phyloP scores from a whole-genome alignment of 345 rosid species.

The Xanthoceras sorbifolium region DNA sequence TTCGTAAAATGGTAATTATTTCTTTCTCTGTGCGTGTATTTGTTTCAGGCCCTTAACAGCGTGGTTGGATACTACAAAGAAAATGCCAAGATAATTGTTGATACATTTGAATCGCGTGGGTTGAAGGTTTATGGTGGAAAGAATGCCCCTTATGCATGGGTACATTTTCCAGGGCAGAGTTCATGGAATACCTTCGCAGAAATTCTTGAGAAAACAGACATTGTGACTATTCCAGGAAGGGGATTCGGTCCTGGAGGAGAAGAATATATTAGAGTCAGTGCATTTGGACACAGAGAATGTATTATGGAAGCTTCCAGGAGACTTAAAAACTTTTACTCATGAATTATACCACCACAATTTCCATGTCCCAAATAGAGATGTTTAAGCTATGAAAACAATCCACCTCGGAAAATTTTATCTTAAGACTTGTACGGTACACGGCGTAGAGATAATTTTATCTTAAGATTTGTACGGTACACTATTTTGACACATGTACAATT shows the following conservation, averaged over 20 bases:
- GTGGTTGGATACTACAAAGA: slow-evolving; percentile 61
- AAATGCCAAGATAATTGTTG: slow-evolving; percentile 55
- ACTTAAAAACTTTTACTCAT: slow-evolving; percentile 27
- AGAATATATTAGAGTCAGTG: slow-evolving; percentile 71
- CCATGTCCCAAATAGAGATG: not conserved
- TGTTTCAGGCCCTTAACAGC: slow-evolving; percentile 8
- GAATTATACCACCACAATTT: not conserved
- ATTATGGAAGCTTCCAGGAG: slow-evolving; percentile 69
- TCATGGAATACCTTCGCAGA: slow-evolving; percentile 76
- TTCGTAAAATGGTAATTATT: not conserved
- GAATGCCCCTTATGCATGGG: slow-evolving; percentile 83
- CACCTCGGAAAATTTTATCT: no score
- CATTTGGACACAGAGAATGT: slow-evolving; percentile 54
- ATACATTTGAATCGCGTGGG: slow-evolving; percentile 53
- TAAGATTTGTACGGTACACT: no score
- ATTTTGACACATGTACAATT: no score
- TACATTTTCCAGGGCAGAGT: slow-evolving; percentile 58
- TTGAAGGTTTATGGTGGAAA: slow-evolving; percentile 63
- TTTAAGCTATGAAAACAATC: no score
- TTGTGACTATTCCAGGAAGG: slow-evolving; percentile 72
- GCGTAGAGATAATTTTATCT: no score
- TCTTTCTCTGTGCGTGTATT: not conserved
- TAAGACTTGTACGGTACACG: no score
- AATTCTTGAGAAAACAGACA: slow-evolving; percentile 68
- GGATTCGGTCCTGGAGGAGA: slow-evolving; percentile 86